Evolutionary conservation across 768 basidiomycete genomes (phyloP).

Genomic region (Trametes cingulata): DNA sequence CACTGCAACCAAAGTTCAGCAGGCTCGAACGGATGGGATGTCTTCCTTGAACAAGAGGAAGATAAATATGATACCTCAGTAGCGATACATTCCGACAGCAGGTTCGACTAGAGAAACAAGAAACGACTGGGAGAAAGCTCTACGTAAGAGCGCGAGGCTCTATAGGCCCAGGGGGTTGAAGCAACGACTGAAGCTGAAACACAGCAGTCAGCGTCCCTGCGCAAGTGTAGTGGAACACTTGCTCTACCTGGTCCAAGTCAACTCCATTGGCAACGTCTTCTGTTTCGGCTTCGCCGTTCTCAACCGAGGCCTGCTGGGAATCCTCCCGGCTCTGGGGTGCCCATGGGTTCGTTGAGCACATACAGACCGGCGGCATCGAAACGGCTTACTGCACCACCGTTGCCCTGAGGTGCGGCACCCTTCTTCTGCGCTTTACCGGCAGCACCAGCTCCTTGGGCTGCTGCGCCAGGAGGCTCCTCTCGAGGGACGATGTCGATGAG

Average conservation of each 20-base stretch:
- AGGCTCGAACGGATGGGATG: too few species aligned
- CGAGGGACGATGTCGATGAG: slow-evolving; percentile 94
- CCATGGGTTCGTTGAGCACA: background rate
- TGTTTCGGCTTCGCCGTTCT: slow-evolving; percentile 5
- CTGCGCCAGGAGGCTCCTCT: slow-evolving; percentile 53
- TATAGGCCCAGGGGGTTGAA: slow-evolving; percentile 16
- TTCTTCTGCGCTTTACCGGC: slow-evolving; percentile 27
- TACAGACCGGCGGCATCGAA: background rate
- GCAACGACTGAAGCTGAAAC: slow-evolving; percentile 13
- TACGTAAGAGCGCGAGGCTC: slow-evolving; percentile 11
- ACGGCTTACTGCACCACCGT: slow-evolving; percentile 3
- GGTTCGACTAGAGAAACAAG: background rate
- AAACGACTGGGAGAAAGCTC: background rate
- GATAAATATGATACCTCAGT: slow-evolving; percentile 3
- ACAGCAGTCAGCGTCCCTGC: background rate
- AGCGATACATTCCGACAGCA: slow-evolving; percentile 7
- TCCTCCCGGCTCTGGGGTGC: slow-evolving; percentile 12
- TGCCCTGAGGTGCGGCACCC: slow-evolving; percentile 15
- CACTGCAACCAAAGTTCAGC: too few species aligned
- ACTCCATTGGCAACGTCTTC: slow-evolving; percentile 12
- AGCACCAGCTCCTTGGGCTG: slow-evolving; percentile 4
- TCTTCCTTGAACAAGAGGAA: background rate
- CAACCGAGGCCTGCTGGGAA: slow-evolving; percentile 5
- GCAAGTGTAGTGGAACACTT: background rate
- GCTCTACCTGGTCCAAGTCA: slow-evolving; percentile 19